Conservation (phyloP, 345 rosid species). For the Salix caprea region DNA sequence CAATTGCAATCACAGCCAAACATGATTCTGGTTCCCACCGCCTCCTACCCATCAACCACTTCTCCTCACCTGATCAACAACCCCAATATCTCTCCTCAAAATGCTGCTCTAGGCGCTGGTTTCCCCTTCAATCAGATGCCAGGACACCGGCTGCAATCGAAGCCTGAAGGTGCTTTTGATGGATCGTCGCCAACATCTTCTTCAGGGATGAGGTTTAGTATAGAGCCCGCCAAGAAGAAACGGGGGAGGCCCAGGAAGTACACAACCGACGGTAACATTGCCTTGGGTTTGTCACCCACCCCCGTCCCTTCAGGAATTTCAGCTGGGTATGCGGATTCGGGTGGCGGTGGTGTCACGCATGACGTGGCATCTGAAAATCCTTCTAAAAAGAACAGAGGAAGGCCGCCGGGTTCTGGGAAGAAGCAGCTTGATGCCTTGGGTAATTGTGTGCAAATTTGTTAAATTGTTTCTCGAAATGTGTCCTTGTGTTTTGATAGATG, state of each 20-base stretch:
- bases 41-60: slow-evolving; percentile 2
- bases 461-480: not conserved
- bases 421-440: slow-evolving; percentile 94
- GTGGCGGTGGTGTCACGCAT: slow-evolving; percentile 31
- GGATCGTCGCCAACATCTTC: slow-evolving; percentile 56
- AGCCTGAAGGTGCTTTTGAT: slow-evolving; percentile 38
- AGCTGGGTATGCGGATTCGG: slow-evolving; percentile 35
- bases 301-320: slow-evolving; percentile 47
- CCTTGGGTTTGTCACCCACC: slow-evolving; percentile 63
- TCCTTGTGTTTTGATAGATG: not conserved
- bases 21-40: slow-evolving; percentile 14
- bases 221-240: slow-evolving; percentile 67
- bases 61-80: slow-evolving; percentile 18
- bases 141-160: slow-evolving; percentile 20
- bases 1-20: not conserved
- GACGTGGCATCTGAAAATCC: slow-evolving; percentile 45
- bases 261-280: slow-evolving; percentile 78
- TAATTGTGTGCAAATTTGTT: slow-evolving; percentile 12
- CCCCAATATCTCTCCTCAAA: not conserved
- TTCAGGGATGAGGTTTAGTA: slow-evolving; percentile 37
- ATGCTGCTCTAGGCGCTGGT: not conserved
- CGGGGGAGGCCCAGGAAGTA: slow-evolving; percentile 91
- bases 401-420: slow-evolving; percentile 94
- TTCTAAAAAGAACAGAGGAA: slow-evolving; percentile 64
- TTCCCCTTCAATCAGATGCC: slow-evolving; percentile 21